These are phyloP conservation scores for Vaccinium corymbosum DNA, from an alignment of 148 eudicot species.

Conservation along the genomic window DNA sequence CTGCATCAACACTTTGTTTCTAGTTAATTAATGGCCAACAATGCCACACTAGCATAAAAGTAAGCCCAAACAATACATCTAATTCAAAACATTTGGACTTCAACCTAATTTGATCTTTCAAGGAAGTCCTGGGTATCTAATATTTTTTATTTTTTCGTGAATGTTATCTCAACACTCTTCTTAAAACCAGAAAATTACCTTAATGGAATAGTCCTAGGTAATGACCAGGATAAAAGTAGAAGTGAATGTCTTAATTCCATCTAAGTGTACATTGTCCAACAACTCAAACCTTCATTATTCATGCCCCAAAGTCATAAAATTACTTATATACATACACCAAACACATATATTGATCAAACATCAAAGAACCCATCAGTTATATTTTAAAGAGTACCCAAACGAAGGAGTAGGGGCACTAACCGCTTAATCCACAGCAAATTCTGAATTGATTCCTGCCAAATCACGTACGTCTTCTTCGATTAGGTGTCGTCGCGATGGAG, in stretches of 20 bases:
- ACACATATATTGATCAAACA: background rate
- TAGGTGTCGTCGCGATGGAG: too few relatives aligned
- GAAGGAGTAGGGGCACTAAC: constrained; percentile 26
- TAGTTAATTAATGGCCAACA: background rate
- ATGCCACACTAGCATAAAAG: background rate
- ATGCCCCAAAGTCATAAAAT: background rate
- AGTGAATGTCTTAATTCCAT: background rate
- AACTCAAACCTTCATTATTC: background rate
- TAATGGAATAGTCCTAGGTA: background rate
- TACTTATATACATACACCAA: background rate
- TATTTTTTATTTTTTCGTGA: background rate
- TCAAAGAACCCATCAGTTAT: background rate
- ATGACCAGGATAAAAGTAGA: background rate
- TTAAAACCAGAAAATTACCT: background rate
- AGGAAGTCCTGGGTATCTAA: background rate
- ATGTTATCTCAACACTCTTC: background rate
- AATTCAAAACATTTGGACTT: background rate
- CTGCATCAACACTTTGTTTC: background rate
- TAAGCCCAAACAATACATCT: background rate
- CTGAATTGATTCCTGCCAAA: too few relatives aligned
- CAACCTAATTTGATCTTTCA: background rate
- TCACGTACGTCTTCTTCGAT: too few relatives aligned
- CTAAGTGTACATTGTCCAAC: background rate
- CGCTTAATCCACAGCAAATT: constrained; percentile 11
- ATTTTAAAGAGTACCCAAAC: background rate